Evolutionary conservation across 495 filamentous ascomycete genomes (phyloP).

Genomic region (Penicillium coffeae): DNA sequence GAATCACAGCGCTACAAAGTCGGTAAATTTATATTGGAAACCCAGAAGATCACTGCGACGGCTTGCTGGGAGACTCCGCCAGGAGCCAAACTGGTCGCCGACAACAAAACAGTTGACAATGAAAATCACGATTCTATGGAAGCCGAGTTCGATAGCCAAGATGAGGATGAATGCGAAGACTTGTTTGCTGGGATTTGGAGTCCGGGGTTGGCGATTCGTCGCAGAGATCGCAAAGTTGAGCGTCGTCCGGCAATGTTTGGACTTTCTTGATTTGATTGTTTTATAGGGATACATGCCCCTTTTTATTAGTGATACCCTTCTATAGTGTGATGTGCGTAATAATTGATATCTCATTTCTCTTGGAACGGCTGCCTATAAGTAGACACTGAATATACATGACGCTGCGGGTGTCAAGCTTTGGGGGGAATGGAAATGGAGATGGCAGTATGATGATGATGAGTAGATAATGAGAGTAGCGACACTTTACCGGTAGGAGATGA

Average conservation of each 20-base stretch:
- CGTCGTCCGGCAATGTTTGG: conserved; percentile 26
- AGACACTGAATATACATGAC: too few relatives aligned
- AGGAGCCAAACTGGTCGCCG: not conserved
- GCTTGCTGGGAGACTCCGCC: conserved; percentile 64
- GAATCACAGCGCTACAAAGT: conserved; percentile 84
- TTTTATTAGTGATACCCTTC: too few relatives aligned
- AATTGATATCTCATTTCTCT: conserved; percentile 5
- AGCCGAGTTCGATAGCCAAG: conserved; percentile 81
- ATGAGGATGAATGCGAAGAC: conserved; percentile 95
- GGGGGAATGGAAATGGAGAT: too few relatives aligned
- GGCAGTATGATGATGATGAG: too few relatives aligned
- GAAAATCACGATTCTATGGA: conserved; percentile 18
- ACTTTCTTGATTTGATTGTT: conserved; percentile 23
- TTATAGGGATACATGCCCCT: too few relatives aligned
- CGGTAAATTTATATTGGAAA: conserved; percentile 95
- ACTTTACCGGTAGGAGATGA: too few relatives aligned
- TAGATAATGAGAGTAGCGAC: too few relatives aligned
- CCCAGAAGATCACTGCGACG: conserved; percentile 61
- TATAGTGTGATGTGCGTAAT: too few relatives aligned
- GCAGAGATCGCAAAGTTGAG: conserved; percentile 52
- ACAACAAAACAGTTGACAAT: not conserved
- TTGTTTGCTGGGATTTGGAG: conserved; percentile 87
- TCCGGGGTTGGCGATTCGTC: conserved; percentile 59
- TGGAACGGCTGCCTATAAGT: too few relatives aligned
- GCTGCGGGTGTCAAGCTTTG: too few relatives aligned